Evolutionary conservation across 768 basidiomycete species (phyloP).

Genomic region (Trametes maxima): DNA sequence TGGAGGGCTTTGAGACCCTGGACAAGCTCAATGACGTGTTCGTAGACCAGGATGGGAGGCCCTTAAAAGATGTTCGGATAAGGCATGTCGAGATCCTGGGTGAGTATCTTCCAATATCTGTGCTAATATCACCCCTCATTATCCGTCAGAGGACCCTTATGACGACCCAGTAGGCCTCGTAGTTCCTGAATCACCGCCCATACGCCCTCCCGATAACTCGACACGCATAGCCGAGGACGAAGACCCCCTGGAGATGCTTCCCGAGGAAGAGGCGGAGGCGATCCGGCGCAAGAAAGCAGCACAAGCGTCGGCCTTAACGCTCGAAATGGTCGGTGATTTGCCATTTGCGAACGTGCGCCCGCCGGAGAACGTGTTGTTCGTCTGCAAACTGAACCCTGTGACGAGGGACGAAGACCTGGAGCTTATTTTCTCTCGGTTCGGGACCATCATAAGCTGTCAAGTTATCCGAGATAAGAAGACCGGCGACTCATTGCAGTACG

Average conservation of each 20-base stretch:
- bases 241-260: conserved; percentile 77
- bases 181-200: conserved; percentile 75
- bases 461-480: conserved; percentile 96
- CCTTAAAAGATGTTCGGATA: conserved; percentile 93
- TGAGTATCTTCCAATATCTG: conserved; percentile 38
- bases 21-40: conserved; percentile 93
- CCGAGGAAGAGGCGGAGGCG: conserved; percentile 84
- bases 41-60: conserved; percentile 84
- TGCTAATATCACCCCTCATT: neutral
- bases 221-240: conserved; percentile 96
- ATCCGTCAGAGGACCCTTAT: conserved; percentile 84
- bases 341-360: conserved; percentile 98
- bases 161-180: conserved; percentile 81
- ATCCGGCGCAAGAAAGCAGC: conserved; percentile 87
- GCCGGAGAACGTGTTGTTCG: conserved; percentile 97
- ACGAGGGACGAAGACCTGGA: conserved; percentile 96
- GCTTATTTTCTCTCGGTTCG: conserved; percentile 95
- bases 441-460: conserved; percentile 95
- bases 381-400: conserved; percentile 97
- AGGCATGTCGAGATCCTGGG: conserved; percentile 95
- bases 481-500: conserved; percentile 96
- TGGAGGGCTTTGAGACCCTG: conserved; percentile 90
- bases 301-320: conserved; percentile 88
- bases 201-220: conserved; percentile 79
- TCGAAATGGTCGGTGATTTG: conserved; percentile 99